phyloP scores from a whole-genome alignment of 257 asterid species.

The Solanum okadae region DNA sequence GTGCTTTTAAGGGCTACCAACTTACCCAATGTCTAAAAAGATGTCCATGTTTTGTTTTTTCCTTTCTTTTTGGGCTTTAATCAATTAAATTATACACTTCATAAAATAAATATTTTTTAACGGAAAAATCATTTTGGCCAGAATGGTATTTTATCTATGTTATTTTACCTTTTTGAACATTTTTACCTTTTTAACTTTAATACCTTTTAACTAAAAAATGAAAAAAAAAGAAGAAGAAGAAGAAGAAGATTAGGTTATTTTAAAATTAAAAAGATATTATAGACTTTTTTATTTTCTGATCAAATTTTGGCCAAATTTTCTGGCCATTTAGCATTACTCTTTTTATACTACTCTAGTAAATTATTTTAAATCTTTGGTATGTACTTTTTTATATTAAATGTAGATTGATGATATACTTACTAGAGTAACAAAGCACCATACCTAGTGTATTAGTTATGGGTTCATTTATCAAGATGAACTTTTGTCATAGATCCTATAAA shows the following conservation, averaged over 20 bases:
- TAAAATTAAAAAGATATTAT: too few species aligned
- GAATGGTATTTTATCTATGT: too few species aligned
- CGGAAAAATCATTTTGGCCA: too few species aligned
- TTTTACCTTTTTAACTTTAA: too few species aligned
- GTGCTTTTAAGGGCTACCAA: not conserved
- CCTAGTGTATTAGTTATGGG: not conserved
- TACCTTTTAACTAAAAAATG: too few species aligned
- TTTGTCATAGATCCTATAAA: not conserved
- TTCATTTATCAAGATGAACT: not conserved
- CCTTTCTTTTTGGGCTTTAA: not conserved
- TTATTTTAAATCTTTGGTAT: not conserved
- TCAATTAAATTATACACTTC: not conserved
- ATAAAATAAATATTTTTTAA: not conserved
- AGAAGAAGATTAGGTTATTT: too few species aligned
- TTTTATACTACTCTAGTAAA: not conserved
- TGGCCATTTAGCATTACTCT: rapidly evolving
- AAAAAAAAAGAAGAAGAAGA: too few species aligned
- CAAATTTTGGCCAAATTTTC: too few species aligned
- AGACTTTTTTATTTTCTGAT: too few species aligned
- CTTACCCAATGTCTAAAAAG: not conserved
- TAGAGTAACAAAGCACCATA: too few species aligned
- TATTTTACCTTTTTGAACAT: too few species aligned
- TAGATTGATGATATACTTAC: not conserved
- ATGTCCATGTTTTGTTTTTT: not conserved
- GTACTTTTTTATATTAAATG: not conserved